Evolutionary conservation across 1,139 yeast genomes (phyloP).

Genomic region (Hyphopichia wangnamkhiaoensis): DNA sequence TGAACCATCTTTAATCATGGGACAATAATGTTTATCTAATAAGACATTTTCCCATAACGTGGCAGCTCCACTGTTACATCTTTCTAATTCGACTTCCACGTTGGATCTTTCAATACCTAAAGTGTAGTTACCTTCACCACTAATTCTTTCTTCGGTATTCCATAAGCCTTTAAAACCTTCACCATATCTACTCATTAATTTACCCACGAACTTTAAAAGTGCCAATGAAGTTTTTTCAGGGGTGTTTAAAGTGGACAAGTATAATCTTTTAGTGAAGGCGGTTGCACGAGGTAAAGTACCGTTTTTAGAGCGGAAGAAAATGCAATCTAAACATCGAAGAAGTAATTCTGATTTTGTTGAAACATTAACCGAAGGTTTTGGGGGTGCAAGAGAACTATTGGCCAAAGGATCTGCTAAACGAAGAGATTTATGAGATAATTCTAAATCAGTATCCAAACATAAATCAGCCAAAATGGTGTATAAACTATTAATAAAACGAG

Average conservation of each 20-base stretch:
- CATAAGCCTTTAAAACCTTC: conserved; percentile 73
- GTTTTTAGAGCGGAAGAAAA: conserved; percentile 76
- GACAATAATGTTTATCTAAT: conserved; percentile 79
- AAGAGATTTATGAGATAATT: conserved; percentile 77
- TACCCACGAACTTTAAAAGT: conserved; percentile 71
- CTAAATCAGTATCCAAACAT: conserved; percentile 80
- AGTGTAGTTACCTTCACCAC: conserved; percentile 65
- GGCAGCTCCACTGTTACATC: conserved; percentile 85
- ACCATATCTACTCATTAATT: conserved; percentile 64
- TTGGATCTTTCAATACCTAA: conserved; percentile 62
- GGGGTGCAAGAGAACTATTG: conserved; percentile 25
- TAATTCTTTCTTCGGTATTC: conserved; percentile 82
- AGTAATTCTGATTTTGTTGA: conserved; percentile 87
- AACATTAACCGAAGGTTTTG: conserved; percentile 75
- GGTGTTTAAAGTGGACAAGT: conserved; percentile 64
- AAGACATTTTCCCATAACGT: conserved; percentile 85
- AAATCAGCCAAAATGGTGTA: conserved; percentile 67
- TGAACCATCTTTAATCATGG: conserved; percentile 61
- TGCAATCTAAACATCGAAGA: conserved; percentile 72
- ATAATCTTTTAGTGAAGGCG: conserved; percentile 81
- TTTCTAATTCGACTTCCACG: conserved; percentile 58
- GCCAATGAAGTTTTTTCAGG: conserved; percentile 91
- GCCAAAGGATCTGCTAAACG: conserved; percentile 76
- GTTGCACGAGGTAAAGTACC: conserved; percentile 74
- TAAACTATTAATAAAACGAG: conserved; percentile 72